Evolutionary conservation across 179 eudicot species (phyloP).

Genomic region (Dionaea muscipula): DNA sequence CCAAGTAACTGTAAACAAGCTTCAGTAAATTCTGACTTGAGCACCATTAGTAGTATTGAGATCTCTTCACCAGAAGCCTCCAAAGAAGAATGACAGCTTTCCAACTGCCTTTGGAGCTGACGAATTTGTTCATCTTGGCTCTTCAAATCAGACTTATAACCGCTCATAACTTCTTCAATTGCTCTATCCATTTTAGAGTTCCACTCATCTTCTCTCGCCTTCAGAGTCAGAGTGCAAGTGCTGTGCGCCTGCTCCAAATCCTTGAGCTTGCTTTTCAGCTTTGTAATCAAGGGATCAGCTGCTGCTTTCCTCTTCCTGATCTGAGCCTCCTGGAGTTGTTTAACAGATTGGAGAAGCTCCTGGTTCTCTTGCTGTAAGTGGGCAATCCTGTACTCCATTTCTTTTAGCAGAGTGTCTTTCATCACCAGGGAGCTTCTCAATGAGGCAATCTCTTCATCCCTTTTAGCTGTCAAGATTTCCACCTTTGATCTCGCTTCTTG

Average conservation of each 20-base stretch:
- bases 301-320: conserved; percentile 45
- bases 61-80: conserved; percentile 57
- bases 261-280: conserved; percentile 61
- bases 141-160: conserved; percentile 34
- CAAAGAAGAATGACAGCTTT: conserved; percentile 43
- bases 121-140: conserved; percentile 28
- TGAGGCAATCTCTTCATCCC: conserved; percentile 62
- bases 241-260: conserved; percentile 54
- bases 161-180: conserved; percentile 31
- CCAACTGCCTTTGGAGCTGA: conserved; percentile 45
- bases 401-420: conserved; percentile 55
- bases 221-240: conserved; percentile 41
- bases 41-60: conserved; percentile 44
- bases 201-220: conserved; percentile 78
- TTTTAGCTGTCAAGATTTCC: conserved; percentile 44
- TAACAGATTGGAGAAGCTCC: conserved; percentile 47
- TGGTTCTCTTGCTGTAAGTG: conserved; percentile 70
- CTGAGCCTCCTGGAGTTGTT: conserved; percentile 77
- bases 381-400: conserved; percentile 49
- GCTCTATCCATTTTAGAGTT: conserved; percentile 35
- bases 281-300: conserved; percentile 43
- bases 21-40: conserved; percentile 46
- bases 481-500: conserved; percentile 47
- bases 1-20: conserved; percentile 25
- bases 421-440: conserved; percentile 51